phyloP scores from a whole-genome alignment of 1,139 yeast genomes.

The Wickerhamomyces sp. region DNA sequence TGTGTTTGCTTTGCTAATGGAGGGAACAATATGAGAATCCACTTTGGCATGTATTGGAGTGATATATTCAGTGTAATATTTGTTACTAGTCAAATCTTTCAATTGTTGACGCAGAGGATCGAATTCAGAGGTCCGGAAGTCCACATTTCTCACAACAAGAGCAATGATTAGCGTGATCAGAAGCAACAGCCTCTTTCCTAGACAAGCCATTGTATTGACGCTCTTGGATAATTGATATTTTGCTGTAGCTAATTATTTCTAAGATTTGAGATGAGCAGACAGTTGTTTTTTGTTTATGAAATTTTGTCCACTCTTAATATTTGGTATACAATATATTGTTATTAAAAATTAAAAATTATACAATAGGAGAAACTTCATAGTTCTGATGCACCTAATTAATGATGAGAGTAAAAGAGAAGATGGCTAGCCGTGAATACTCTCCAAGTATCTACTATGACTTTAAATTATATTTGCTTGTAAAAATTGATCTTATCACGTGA shows the following conservation, averaged over 20 bases:
- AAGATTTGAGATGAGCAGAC: background rate
- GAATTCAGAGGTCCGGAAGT: slow-evolving; percentile 17
- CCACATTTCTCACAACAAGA: slow-evolving; percentile 10
- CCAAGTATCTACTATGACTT: too few species aligned
- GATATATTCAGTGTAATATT: slow-evolving; percentile 16
- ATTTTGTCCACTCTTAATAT: too few species aligned
- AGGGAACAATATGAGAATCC: slow-evolving; percentile 14
- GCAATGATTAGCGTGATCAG: slow-evolving; percentile 4
- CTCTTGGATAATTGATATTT: too few species aligned
- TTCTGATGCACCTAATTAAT: too few species aligned
- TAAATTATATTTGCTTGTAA: background rate
- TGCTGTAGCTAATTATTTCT: background rate
- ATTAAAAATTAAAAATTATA: too few species aligned
- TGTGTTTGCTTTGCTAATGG: slow-evolving; percentile 2
- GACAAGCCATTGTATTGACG: background rate
- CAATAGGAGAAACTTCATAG: too few species aligned
- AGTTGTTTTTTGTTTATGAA: background rate
- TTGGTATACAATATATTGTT: too few species aligned
- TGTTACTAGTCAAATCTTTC: slow-evolving; percentile 6
- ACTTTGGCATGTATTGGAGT: slow-evolving; percentile 12
- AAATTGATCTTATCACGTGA: background rate
- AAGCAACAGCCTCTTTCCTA: slow-evolving; percentile 3
- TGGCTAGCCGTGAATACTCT: too few species aligned
- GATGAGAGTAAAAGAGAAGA: too few species aligned
- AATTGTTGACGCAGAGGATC: slow-evolving; percentile 19